These are phyloP conservation scores for Paracorniculantispora psalliotae DNA, from an alignment of 2,329 filamentous ascomycete species.

Conservation along the genomic window DNA sequence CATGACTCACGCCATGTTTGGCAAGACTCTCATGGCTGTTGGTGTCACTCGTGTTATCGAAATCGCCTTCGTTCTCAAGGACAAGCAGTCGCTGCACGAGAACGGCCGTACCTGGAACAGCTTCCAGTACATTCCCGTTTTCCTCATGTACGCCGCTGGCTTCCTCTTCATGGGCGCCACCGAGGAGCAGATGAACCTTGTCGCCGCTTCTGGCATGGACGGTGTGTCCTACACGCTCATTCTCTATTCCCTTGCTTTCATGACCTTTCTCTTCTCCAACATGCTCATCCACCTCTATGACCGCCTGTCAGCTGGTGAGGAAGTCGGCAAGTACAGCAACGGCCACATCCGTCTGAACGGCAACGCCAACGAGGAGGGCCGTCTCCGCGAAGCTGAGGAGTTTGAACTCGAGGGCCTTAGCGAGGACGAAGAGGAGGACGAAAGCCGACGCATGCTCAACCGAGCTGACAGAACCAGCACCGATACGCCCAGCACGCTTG, in stretches of 20 bases:
- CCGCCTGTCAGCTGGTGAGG: slow-evolving; percentile 41
- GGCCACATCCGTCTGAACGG: slow-evolving; percentile 31
- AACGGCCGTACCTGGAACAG: slow-evolving; percentile 64
- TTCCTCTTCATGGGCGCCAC: slow-evolving; percentile 98
- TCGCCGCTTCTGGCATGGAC: slow-evolving; percentile 69
- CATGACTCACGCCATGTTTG: slow-evolving; percentile 84
- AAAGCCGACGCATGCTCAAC: slow-evolving; percentile 34
- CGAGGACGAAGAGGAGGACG: slow-evolving; percentile 77
- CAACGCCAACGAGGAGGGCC: slow-evolving; percentile 43
- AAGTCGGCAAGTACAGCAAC: slow-evolving; percentile 33
- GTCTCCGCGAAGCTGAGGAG: slow-evolving; percentile 76
- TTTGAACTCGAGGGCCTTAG: slow-evolving; percentile 91
- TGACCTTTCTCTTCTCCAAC: slow-evolving; percentile 86
- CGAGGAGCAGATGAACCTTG: slow-evolving; percentile 86
- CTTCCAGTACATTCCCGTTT: slow-evolving; percentile 51
- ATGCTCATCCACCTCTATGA: slow-evolving; percentile 84
- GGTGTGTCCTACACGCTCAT: slow-evolving; percentile 92
- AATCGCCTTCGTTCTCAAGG: slow-evolving; percentile 79
- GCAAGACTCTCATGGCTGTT: slow-evolving; percentile 90
- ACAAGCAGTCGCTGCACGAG: slow-evolving; percentile 60
- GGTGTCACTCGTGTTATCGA: slow-evolving; percentile 83
- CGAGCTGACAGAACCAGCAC: slow-evolving; percentile 28
- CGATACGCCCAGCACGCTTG: slow-evolving; percentile 38
- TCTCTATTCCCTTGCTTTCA: slow-evolving; percentile 81
- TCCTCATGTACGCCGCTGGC: slow-evolving; percentile 79